Evolutionary conservation across 192 early-diverging fungal genomes (phyloP).

Genomic region (Nowakowskiella sp.): DNA sequence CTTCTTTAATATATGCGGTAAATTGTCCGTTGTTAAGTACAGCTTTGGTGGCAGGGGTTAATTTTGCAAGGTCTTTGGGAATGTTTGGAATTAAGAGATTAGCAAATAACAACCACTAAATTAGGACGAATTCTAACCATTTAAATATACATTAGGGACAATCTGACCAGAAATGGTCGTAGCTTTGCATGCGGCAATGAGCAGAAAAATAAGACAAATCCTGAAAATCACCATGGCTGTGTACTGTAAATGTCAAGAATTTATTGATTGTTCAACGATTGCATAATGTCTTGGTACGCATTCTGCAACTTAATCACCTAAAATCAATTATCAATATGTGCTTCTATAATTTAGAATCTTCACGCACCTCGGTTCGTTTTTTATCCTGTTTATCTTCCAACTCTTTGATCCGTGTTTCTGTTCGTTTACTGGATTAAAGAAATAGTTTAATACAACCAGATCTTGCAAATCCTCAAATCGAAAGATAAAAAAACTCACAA

Average conservation of each 20-base stretch:
- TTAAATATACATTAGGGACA: too few species aligned
- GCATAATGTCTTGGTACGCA: slow-evolving; percentile 9
- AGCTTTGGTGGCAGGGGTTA: slow-evolving; percentile 16
- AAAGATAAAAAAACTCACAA: slow-evolving; percentile 49
- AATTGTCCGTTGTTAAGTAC: slow-evolving; percentile 23
- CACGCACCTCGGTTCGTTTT: slow-evolving; percentile 76
- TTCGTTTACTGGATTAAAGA: slow-evolving; percentile 55
- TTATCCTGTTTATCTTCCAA: slow-evolving; percentile 75
- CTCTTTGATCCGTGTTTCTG: slow-evolving; percentile 73
- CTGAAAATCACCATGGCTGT: too few species aligned
- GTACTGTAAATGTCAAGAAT: too few species aligned
- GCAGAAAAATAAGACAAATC: too few species aligned
- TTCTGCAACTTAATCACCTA: slow-evolving; percentile 11
- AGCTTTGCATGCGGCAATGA: too few species aligned
- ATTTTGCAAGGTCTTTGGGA: slow-evolving; percentile 15
- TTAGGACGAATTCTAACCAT: too few species aligned
- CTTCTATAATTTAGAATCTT: too few species aligned
- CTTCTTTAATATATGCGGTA: slow-evolving; percentile 24
- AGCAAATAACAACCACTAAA: too few species aligned
- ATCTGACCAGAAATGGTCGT: too few species aligned
- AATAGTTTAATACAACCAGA: not conserved
- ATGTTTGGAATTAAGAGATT: too few species aligned
- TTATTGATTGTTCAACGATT: too few species aligned
- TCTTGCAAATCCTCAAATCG: slow-evolving; percentile 4
- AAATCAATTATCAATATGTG: not conserved